Base-by-base conservation (phyloP, 2,329 filamentous ascomycete genomes). In the Aspergillus texensis region DNA sequence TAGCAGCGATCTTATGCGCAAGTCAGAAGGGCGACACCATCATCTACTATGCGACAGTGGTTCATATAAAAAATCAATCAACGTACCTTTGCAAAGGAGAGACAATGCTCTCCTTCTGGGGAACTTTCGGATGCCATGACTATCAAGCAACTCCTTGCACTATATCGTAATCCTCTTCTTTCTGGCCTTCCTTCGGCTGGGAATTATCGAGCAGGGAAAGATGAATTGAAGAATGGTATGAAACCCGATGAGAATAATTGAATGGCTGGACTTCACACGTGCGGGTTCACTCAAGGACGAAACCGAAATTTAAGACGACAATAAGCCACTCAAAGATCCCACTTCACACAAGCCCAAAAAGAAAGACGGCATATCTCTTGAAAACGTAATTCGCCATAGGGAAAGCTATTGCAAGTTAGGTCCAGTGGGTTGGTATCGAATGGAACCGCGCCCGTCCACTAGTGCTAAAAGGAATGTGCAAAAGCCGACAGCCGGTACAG, bases 41-140 rank as follows among this genome's bases (percentile, higher is more conserved):
- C 45, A 34, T 24, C 57, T 53, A 48, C 28, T 30, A 32, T 45
- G 24, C 41, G 34, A 64, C 48, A 19, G 30, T 36, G 21, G 36
- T 56, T 11, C 10, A 32, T 36, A 43, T 46, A 19, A 34, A n/a
- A 26, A 8, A 41, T 41, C 39, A 26, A 46, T 34, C 36, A 36
- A 71, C 82, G 63, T 81, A 92, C 91, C 85, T 91, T 93, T 79
- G 91, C 91, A 83, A 93, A 93, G 50, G 90, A 92, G 70, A 89
- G 85, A 78, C 72, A 72, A 59, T 70, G 64, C 43, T 73, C 71
- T 67, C 70, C 72, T 61, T 66, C 62, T 41, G 70, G 67, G 59
- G 71, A 68, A 62, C 67, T 69, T 58, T 76, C 70, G 32, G 76
- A 75, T 67, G 71, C 69, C 77, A 79, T 79, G 60, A 63, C 70